Evolutionary conservation across 75 land plant species (phyloP), one percentile per base, ranked within the genome.

Genomic region (Adiantum capillusveneris): DNA sequence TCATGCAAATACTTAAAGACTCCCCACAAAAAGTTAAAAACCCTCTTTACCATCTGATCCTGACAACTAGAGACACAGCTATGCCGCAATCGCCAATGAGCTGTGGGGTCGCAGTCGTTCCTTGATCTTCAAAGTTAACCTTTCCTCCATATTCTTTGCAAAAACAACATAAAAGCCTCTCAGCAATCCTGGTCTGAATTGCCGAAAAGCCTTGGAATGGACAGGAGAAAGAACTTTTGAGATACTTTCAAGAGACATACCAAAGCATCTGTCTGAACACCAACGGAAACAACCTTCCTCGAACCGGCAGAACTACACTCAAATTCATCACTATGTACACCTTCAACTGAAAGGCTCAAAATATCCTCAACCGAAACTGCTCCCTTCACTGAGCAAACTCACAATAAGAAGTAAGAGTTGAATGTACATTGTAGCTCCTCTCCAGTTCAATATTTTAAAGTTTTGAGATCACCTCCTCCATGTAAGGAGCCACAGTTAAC

Each of bases 361-460:
- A 63, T 63, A 21, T 63, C 65, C 18, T 63, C 65, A 17, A 63
- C 65, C 6, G 65, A 63, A n/a, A 63, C 29, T 19, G 18, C 27
- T 63, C 14, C 50, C 57, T 63, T 63, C 29, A 6, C 49, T 63
- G 34, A 18, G 18, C 25, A 14, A 31, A 16, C 7, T 26, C 21
- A 48, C 26, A 44, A 45, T 9, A 7, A 24, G 25, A n/a, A n/a
- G n/a, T n/a, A n/a, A n/a, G n/a, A n/a, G n/a, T n/a, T n/a, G n/a
- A n/a, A n/a, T n/a, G n/a, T 19, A 45, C 14, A 44, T 62, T 2
- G 25, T 26, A 25, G 17, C 3, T 11, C n/a, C 28, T 46, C 50
- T 46, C 22, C 50, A 46, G 17, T 31, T 22, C 16, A 49, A 63
- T 26, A 63, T 30, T 3, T 28, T 6, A n/a, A n/a, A n/a, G n/a